Evolutionary conservation across 306 rosid species (phyloP).

Genomic region (Corylus avellana): DNA sequence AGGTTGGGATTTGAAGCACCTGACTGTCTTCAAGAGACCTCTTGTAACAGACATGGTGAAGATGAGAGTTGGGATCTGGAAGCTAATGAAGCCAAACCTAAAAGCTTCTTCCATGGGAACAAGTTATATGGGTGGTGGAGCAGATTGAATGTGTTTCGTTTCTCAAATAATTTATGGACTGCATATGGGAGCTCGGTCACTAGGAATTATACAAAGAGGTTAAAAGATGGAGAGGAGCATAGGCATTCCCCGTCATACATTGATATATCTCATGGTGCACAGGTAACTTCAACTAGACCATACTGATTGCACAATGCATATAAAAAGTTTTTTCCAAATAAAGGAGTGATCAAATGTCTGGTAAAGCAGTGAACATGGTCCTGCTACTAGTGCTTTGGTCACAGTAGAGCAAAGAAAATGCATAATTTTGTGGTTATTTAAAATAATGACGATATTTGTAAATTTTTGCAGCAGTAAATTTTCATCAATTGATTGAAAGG

Average conservation of each 20-base stretch:
- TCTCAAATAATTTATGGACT: conserved; percentile 27
- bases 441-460: not conserved
- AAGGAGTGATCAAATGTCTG: not conserved
- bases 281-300: conserved; percentile 23
- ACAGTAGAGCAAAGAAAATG: not conserved
- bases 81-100: conserved; percentile 32
- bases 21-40: conserved; percentile 16
- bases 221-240: conserved; percentile 47
- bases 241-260: conserved; percentile 28
- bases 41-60: conserved; percentile 22
- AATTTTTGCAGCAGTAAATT: not conserved
- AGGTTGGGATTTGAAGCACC: conserved; percentile 24
- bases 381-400: not conserved
- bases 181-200: conserved; percentile 26
- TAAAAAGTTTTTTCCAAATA: not conserved
- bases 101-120: conserved; percentile 23
- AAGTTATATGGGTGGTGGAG: conserved; percentile 21
- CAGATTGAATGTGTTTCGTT: conserved; percentile 20
- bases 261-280: conserved; percentile 16
- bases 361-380: not conserved
- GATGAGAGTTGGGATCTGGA: conserved; percentile 38
- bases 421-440: not conserved
- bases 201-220: conserved; percentile 38
- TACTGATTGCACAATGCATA: not conserved
- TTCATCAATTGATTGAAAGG: not conserved